Evolutionary conservation across 2,329 filamentous ascomycete genomes (phyloP), one percentile per base, ranked within the genome.

Genomic region (Fusarium abutilonis): DNA sequence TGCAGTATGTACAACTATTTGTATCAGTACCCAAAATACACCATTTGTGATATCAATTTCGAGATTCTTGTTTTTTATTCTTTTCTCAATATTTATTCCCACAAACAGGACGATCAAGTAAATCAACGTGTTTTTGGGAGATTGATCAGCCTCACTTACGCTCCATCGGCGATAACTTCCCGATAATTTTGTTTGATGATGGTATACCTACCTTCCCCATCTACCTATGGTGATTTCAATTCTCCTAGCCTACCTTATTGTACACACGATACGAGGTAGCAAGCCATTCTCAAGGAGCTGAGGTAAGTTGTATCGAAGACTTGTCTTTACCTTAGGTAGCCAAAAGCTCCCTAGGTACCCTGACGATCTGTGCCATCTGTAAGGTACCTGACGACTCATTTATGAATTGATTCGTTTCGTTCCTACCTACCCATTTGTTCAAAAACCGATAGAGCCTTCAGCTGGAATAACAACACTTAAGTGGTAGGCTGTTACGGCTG

Each of bases 1-100:
- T 45, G 17, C 53, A 54, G 56, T 58, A 66, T 70, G 66, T 69
- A 70, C 58, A 66, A 65, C 45, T 57, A 70, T 58, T 40, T 70
- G 68, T 70, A 70, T 51, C 44, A 68, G 51, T 50, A 60, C 58
- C 28, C 52, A 56, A 48, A 56, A 56, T 51, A 28, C 58, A 59
- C 40, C 48, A 36, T 39, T 28, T 35, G 51, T 45, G 45, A 35
- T 43, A 49, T 44, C 34, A 40, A 39, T 45, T 35, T 31, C 26
- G 14, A 31, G 46, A 26, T 40, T 32, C 11, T 19, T 52, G 7
- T 43, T 11, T n/a, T 6, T n/a, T 52, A 21, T 32, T 26, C 19
- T 19, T 19, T 19, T 38, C 15, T 50, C 8, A 6, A n/a, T 58
- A 17, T 17, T 35, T 19, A 11, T 11, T 44, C 14, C 19, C 9